Conservation (phyloP, 257 asterid species). For the Nicotiana obtusifolia region DNA sequence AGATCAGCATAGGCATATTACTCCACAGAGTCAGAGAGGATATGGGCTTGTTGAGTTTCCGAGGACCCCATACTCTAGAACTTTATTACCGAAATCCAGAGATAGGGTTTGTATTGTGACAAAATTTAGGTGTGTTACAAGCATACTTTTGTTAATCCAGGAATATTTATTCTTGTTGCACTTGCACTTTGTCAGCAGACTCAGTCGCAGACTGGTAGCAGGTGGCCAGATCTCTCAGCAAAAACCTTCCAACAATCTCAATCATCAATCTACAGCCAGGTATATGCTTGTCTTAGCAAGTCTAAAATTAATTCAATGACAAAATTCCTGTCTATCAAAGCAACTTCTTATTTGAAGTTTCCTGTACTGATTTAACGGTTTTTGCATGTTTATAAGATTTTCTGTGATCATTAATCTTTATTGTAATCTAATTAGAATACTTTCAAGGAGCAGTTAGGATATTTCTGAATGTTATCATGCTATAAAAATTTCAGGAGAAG, state of each 20-base stretch:
- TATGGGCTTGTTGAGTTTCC: conserved; percentile 65
- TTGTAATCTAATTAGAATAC: neutral
- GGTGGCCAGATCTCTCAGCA: conserved; percentile 28
- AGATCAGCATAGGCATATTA: conserved; percentile 41
- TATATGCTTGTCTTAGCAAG: conserved; percentile 13
- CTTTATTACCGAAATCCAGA: conserved; percentile 51
- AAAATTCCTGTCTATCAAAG: neutral
- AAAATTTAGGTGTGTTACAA: neutral
- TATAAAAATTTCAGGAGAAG: conserved; percentile 44
- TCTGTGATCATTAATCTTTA: neutral
- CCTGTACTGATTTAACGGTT: neutral
- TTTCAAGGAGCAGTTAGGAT: neutral
- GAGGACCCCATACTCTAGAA: conserved; percentile 82
- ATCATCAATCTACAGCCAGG: conserved; percentile 53
- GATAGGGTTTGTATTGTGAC: conserved; percentile 42
- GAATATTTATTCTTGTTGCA: conserved; percentile 13
- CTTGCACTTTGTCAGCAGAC: conserved; percentile 24
- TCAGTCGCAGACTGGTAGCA: conserved; percentile 49
- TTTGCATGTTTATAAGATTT: neutral
- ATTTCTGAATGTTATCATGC: conserved; percentile 7
- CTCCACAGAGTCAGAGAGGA: conserved; percentile 67
- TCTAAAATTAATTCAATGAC: neutral
- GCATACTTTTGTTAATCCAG: neutral
- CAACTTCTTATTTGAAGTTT: neutral
- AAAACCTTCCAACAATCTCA: conserved; percentile 50